Conservation (phyloP, 2,329 filamentous ascomycete species). For the Ascochyta viciae-villosae region DNA sequence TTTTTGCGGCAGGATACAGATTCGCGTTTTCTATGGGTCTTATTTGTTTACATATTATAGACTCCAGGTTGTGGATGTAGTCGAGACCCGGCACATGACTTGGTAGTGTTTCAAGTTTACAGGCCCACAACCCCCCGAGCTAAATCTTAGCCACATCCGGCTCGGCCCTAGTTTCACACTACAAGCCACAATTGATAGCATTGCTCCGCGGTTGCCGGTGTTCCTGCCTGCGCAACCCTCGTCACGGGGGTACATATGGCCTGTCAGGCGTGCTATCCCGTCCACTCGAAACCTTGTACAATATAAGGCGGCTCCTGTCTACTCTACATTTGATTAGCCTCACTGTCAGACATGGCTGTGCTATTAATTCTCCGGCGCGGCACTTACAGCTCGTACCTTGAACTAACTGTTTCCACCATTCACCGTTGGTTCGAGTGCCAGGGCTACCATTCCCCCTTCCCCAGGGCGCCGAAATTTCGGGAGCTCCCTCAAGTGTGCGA, state of each 20-base stretch:
- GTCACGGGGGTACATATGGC: neutral
- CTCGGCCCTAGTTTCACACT: constrained; percentile 2
- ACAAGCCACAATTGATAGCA: neutral
- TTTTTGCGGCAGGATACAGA: no score
- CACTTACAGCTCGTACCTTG: neutral
- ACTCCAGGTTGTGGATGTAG: neutral
- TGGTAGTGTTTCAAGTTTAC: constrained; percentile 11
- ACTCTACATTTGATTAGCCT: neutral
- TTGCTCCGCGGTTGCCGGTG: neutral
- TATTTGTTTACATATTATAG: no score
- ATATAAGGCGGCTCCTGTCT: neutral
- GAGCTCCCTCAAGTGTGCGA: neutral
- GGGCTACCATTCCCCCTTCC: neutral
- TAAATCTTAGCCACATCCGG: neutral
- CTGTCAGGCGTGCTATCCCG: neutral
- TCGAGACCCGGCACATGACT: neutral
- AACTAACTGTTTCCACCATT: constrained; percentile 9
- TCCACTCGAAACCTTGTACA: constrained; percentile 1
- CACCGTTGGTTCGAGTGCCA: neutral
- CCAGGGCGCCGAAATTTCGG: constrained; percentile 1
- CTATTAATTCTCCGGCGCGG: constrained; percentile 4
- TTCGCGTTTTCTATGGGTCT: no score
- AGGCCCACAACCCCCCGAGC: neutral
- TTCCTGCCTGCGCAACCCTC: neutral
- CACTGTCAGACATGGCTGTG: neutral